Percentiles rank a stretch among this genome's conserved stretches.
Evolutionary conservation across 345 rosid genomes (phyloP).

Genomic region (Euphorbia peplus): DNA sequence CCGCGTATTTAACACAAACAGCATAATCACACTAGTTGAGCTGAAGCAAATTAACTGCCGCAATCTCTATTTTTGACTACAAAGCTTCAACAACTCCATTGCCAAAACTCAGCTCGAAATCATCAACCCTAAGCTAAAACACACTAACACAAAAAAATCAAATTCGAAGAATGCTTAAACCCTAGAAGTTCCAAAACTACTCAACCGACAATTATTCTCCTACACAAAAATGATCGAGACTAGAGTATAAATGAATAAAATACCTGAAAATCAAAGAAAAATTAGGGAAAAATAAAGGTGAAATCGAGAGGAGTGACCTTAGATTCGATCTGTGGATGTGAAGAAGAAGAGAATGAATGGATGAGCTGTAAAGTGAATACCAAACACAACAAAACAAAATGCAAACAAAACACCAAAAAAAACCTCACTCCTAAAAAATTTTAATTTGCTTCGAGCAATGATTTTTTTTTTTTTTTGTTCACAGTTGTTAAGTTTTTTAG

Average conservation of each 20-base stretch:
- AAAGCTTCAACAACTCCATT: not conserved
- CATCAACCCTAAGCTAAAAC: not conserved
- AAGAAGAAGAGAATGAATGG: slow-evolving; percentile 36
- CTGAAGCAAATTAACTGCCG: not conserved
- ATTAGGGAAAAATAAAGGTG: slow-evolving; percentile 10
- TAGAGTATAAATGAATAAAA: not conserved
- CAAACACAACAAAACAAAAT: slow-evolving; percentile 23
- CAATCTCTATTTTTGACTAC: not conserved
- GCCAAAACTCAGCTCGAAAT: not conserved
- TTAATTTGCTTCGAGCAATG: no score
- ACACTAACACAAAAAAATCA: not conserved
- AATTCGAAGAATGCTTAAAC: slow-evolving; percentile 1
- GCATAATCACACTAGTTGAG: not conserved
- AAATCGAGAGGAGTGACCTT: slow-evolving; percentile 21
- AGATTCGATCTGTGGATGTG: slow-evolving; percentile 47
- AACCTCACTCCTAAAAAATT: not conserved
- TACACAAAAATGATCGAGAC: not conserved
- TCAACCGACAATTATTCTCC: not conserved
- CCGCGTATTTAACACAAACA: not conserved
- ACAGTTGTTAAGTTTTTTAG: slow-evolving; percentile 18
- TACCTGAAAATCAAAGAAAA: not conserved
- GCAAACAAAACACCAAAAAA: slow-evolving; percentile 5
- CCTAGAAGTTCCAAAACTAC: not conserved
- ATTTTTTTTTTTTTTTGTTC: not conserved
- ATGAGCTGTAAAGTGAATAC: slow-evolving; percentile 45